Base-by-base conservation (phyloP, 2,329 filamentous ascomycete genomes). In the Ciborinia camelliae region DNA sequence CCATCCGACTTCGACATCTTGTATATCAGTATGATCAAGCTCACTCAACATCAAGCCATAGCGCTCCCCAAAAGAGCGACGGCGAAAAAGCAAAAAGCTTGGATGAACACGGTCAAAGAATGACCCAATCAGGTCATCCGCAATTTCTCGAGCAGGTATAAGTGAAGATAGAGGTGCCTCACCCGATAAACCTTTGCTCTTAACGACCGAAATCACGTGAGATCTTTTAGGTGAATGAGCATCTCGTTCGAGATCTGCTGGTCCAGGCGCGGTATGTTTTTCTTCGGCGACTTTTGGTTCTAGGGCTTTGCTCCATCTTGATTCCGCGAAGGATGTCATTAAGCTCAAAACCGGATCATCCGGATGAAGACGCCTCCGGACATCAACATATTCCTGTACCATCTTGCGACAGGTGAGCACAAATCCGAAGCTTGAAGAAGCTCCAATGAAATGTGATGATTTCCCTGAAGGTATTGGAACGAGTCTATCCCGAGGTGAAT, bases 61-160 rank as follows among this genome's bases (percentile, higher is more conserved):
- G 12, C 74, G 70, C 10, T 69, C 68, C 51, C 79, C 74, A 66
- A 80, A 80, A 23, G 76, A 76, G 18, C 73, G 74, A n/a, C 73
- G 74, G 28, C 79, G 76, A 61, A 80, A 78, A 2, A 80, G 41
- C 28, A 78, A 74, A 63, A 79, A 76, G 54, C 75, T 74, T 0
- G 75, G 73, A 64, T 80, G 77, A 20, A 80, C 73, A 8, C 69
- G 64, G 6, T 77, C 73, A 63, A 80, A 80, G 68, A 76, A 80
- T 3, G 78, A 76, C 1, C 74, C 67, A 1, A 79, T 67, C 9
- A 78, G 76, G 6, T 73, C 70, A 64, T 80, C 77, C 3, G 78
- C 74, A 26, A 76, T 72, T 3, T 75, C 72, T 53, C 71, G 74
- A 0, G 73, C 65, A 1, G 78, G 79, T 18, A 80, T 66, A 35